Percentiles rank a stretch among this genome's conserved stretches.
These are phyloP conservation scores for Saxophila tyrrhenica DNA, from an alignment of 495 filamentous ascomycete genomes.

Conservation along the genomic window DNA sequence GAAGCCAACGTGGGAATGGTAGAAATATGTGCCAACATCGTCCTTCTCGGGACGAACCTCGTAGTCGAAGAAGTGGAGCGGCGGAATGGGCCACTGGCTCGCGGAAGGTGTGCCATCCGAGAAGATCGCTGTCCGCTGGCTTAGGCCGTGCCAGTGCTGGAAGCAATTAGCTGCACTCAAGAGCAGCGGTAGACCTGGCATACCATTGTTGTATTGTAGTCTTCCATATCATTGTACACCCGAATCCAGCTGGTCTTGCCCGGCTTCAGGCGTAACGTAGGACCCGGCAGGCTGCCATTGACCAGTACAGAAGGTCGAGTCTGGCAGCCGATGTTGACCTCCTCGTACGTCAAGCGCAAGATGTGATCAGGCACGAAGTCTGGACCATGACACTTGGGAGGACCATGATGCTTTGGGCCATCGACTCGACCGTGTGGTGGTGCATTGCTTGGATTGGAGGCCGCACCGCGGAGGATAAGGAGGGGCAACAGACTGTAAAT, in stretches of 20 bases:
- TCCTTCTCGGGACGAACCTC: conserved; percentile 25
- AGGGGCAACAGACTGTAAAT: too few species aligned
- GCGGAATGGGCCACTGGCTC: conserved; percentile 49
- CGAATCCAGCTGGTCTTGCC: conserved; percentile 44
- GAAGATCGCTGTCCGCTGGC: conserved; percentile 44
- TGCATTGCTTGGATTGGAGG: not conserved
- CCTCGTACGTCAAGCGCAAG: conserved; percentile 34
- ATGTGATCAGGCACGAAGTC: conserved; percentile 40
- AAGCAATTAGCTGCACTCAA: conserved; percentile 1
- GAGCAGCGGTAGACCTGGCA: conserved; percentile 3
- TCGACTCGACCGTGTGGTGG: not conserved
- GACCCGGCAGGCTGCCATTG: conserved; percentile 45
- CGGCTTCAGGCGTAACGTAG: conserved; percentile 36
- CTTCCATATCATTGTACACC: conserved; percentile 46
- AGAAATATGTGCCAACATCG: conserved; percentile 25
- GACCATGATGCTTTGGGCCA: not conserved
- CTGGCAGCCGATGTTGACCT: conserved; percentile 35
- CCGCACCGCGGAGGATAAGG: too few species aligned
- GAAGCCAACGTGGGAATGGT: conserved; percentile 22
- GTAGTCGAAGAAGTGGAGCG: conserved; percentile 51
- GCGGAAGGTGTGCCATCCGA: conserved; percentile 43
- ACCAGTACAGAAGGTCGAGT: conserved; percentile 35
- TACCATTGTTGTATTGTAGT: conserved; percentile 46
- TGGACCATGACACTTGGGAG: conserved; percentile 25
- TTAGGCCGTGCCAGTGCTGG: conserved; percentile 52